Conservation (phyloP, 2,329 filamentous ascomycete species). For the Didymella lethalis region DNA sequence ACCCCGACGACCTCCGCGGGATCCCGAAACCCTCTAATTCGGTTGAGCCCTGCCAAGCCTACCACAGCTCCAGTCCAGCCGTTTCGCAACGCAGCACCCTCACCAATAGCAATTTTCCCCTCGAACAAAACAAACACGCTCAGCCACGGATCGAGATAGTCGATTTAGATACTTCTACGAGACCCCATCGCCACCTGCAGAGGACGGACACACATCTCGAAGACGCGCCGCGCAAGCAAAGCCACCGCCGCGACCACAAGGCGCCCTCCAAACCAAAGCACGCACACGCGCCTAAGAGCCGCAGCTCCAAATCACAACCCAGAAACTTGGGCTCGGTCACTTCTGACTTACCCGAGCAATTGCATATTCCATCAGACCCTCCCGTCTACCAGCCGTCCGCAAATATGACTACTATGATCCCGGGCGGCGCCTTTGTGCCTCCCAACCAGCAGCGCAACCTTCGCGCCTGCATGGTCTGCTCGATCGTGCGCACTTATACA, state of each 20-base stretch:
- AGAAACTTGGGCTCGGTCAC: background rate
- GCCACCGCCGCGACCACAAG: background rate
- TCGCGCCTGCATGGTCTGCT: constrained; percentile 98
- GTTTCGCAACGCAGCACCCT: constrained; percentile 24
- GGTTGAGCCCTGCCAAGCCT: constrained; percentile 27
- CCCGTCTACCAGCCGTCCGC: background rate
- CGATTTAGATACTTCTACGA: background rate
- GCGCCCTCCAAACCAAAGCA: background rate
- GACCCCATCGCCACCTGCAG: background rate
- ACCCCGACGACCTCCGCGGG: constrained; percentile 24
- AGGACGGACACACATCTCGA: background rate
- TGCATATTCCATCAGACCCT: constrained; percentile 4
- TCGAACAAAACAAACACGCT: constrained; percentile 4
- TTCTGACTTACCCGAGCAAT: background rate
- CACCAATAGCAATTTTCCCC: constrained; percentile 18
- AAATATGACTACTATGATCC: constrained; percentile 43
- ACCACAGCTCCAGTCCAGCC: constrained; percentile 6
- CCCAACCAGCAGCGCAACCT: constrained; percentile 82
- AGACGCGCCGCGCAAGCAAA: background rate
- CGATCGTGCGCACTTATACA: constrained; percentile 83
- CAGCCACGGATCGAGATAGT: background rate
- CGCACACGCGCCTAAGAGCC: background rate
- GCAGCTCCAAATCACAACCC: background rate
- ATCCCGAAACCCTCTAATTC: constrained; percentile 31
- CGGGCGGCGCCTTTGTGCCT: constrained; percentile 69